Conservation (phyloP, 176 grass and related monocot species). For the Rhynchospora tenuis region DNA sequence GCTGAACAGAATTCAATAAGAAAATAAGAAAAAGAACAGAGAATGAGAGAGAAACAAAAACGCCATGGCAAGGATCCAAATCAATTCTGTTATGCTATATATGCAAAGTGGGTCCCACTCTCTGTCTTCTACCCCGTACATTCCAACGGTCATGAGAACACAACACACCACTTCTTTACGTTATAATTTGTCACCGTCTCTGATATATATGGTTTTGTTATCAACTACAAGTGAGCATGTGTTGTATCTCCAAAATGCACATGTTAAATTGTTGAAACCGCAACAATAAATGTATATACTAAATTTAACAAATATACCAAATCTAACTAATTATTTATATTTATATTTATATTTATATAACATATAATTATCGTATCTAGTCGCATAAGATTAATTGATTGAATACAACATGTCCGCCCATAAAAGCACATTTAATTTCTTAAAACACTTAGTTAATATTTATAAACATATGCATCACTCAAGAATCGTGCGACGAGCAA, state of each 20-base stretch:
- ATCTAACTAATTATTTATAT: no score
- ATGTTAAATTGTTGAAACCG: background rate
- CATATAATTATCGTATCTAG: no score
- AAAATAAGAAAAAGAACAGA: background rate
- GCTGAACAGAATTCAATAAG: background rate
- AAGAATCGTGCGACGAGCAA: background rate
- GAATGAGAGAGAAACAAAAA: background rate
- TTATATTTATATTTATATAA: no score
- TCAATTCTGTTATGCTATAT: slow-evolving; percentile 12
- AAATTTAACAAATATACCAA: no score
- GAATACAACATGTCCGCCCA: no score
- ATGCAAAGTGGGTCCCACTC: background rate
- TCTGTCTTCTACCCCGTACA: background rate
- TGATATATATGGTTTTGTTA: background rate
- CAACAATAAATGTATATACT: no score
- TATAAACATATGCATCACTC: background rate
- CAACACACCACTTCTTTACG: background rate
- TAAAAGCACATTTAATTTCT: no score
- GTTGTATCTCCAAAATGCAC: background rate
- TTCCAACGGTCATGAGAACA: background rate
- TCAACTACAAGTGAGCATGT: background rate
- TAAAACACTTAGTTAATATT: background rate
- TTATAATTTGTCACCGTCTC: background rate
- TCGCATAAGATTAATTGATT: no score
- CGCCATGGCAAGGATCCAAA: background rate